A percentile compares a stretch with the other conserved stretches of the same genome.
phyloP scores from a whole-genome alignment of 257 asterid genomes.

The Solanum corneliomulleri region DNA sequence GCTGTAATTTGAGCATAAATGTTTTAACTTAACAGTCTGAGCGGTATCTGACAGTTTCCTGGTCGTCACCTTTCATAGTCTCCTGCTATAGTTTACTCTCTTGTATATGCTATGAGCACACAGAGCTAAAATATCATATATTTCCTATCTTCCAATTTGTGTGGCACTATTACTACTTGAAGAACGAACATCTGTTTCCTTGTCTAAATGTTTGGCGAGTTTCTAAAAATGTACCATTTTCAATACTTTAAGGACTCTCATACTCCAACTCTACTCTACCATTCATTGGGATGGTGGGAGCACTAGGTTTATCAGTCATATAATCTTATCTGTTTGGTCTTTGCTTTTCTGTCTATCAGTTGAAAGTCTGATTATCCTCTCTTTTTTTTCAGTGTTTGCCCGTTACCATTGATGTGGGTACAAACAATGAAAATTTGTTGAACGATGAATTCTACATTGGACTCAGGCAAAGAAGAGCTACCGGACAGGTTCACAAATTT shows the following conservation, averaged over 20 bases:
- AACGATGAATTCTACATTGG: conserved; percentile 70
- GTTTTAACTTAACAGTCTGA: background rate
- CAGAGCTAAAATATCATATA: background rate
- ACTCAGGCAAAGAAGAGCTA: conserved; percentile 58
- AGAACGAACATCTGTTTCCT: background rate
- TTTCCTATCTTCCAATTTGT: background rate
- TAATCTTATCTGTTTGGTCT: background rate
- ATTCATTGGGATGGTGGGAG: background rate
- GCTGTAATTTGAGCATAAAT: background rate
- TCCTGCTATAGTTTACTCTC: background rate
- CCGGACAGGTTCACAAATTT: conserved; percentile 48
- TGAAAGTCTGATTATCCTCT: background rate
- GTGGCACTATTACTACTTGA: background rate
- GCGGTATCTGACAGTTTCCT: background rate
- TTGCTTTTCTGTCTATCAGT: background rate
- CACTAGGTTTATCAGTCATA: background rate
- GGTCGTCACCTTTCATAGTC: background rate
- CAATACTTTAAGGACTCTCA: background rate
- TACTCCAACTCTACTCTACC: background rate
- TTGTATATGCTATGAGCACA: background rate
- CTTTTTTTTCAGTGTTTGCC: conserved; percentile 54
- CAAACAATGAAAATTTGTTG: conserved; percentile 62
- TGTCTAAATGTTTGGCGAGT: background rate
- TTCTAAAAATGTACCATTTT: background rate
- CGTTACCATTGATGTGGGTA: conserved; percentile 76